Evolutionary conservation across 139 green algal species (phyloP).

Genomic region (Chlamydomonas incerta): DNA sequence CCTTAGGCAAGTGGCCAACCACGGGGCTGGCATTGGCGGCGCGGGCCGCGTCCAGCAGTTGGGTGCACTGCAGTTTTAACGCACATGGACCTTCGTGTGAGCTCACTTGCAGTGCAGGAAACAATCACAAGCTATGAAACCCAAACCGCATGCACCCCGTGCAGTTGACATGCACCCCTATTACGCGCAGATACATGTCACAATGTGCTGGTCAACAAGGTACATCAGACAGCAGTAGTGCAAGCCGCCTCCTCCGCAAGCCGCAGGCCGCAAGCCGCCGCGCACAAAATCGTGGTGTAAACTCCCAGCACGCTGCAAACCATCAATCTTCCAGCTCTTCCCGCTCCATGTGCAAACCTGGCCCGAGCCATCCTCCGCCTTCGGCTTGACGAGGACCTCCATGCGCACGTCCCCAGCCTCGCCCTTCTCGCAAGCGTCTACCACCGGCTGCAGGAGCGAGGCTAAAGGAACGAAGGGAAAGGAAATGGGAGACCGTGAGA

Average conservation of each 20-base stretch:
- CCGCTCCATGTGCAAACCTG: slow-evolving; percentile 50
- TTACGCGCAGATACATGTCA: too few relatives aligned
- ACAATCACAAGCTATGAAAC: neutral
- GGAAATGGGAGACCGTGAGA: neutral
- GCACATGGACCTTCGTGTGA: neutral
- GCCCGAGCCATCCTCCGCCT: slow-evolving; percentile 80
- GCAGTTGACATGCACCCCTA: too few relatives aligned
- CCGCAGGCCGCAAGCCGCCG: too few relatives aligned
- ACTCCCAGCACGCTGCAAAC: too few relatives aligned
- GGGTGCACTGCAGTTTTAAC: slow-evolving; percentile 65
- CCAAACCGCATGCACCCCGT: too few relatives aligned
- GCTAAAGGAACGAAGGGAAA: slow-evolving; percentile 10
- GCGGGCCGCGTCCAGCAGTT: slow-evolving; percentile 67
- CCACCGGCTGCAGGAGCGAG: slow-evolving; percentile 73
- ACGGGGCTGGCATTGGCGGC: slow-evolving; percentile 41
- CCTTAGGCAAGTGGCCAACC: slow-evolving; percentile 82
- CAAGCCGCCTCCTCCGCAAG: too few relatives aligned
- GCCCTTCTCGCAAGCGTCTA: slow-evolving; percentile 33
- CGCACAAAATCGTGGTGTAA: too few relatives aligned
- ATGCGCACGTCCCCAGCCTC: slow-evolving; percentile 63
- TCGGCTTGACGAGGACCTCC: slow-evolving; percentile 77
- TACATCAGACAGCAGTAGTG: too few relatives aligned
- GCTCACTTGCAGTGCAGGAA: neutral
- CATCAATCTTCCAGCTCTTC: too few relatives aligned
- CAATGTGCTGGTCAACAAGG: too few relatives aligned